Base-by-base conservation (phyloP, 331 rosid genomes). In the Malus hybrid region DNA sequence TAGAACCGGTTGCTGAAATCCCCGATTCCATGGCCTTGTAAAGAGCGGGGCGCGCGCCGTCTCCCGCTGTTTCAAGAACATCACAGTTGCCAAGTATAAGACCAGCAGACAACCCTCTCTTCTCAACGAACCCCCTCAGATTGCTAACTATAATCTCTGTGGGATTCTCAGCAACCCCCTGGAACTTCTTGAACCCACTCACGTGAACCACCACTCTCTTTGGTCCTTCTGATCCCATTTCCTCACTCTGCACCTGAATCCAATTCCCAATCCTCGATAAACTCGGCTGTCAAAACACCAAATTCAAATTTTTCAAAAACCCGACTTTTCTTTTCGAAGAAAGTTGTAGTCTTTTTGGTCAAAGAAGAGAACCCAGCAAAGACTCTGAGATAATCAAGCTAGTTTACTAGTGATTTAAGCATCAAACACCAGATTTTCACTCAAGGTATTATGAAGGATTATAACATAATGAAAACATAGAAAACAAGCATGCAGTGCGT, bases 211-310 rank as follows among this genome's bases (percentile, higher is more conserved):
- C 88, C 16, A 89, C 74, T 5, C 62, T 72, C 82, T 80, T 87
- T 82, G 89, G 88, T 58, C 91, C 93, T 87, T 93, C 97, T 65
- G 98, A 93, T 68, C 97, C 96, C 97, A 91, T 93, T 80, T 85
- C 87, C 72, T 72, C 48, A 80, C 72, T 83, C 67, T 79, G 76
- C 16, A 81, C 80, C 42, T 36, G 78, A 65, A 84, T 83, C 73
- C 91, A 93, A 86, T 87, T 87, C 90, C 90, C 92, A 77, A 87
- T 87, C 82, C 87, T 74, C 26, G 42, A 68, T 77, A 1, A 57
- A 52, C 7, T 60, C 66, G 52, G 28, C 57, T 22, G 56, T 70
- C 30, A 60, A 39, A 24, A 72, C 66, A 61, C 7, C 28, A 60
- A 9, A 61, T 39, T 26, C 58, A 73, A 26, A 39, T 65, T 60